Conservation (phyloP, 2,329 filamentous ascomycete genomes). For the Zymoseptoria brevis region DNA sequence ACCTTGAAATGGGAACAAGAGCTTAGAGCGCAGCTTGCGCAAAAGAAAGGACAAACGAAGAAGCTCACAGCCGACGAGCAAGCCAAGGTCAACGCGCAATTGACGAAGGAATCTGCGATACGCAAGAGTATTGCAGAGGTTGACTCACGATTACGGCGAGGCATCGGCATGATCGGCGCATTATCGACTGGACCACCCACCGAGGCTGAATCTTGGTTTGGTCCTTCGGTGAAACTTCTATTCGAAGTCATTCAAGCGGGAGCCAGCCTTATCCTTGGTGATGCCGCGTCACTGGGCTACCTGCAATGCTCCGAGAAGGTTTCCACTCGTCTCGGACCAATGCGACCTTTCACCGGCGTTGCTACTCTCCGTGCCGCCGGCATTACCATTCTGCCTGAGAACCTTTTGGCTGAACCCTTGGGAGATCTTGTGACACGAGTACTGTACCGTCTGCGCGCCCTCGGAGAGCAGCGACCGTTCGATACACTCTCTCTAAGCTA, state of each 20-base stretch:
- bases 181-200: constrained; percentile 84
- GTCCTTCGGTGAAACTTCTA: constrained; percentile 65
- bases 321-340: constrained; percentile 62
- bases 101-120: constrained; percentile 78
- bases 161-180: constrained; percentile 75
- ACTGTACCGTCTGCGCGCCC: constrained; percentile 80
- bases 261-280: constrained; percentile 71
- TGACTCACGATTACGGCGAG: constrained; percentile 66
- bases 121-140: constrained; percentile 62
- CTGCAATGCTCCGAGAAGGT: constrained; percentile 70
- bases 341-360: constrained; percentile 77
- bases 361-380: constrained; percentile 75
- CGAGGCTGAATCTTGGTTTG: constrained; percentile 82
- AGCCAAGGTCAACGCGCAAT: constrained; percentile 80
- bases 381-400: constrained; percentile 62
- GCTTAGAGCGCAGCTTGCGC: constrained; percentile 73
- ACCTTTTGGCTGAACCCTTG: constrained; percentile 70
- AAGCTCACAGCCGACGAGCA: constrained; percentile 87
- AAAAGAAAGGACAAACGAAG: constrained; percentile 85
- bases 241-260: constrained; percentile 70
- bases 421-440: constrained; percentile 76
- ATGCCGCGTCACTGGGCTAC: constrained; percentile 69
- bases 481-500: constrained; percentile 84
- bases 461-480: constrained; percentile 88
- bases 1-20: constrained; percentile 97